Base-by-base conservation (phyloP, 2,329 filamentous ascomycete genomes). In the Ophiostoma piceae region DNA sequence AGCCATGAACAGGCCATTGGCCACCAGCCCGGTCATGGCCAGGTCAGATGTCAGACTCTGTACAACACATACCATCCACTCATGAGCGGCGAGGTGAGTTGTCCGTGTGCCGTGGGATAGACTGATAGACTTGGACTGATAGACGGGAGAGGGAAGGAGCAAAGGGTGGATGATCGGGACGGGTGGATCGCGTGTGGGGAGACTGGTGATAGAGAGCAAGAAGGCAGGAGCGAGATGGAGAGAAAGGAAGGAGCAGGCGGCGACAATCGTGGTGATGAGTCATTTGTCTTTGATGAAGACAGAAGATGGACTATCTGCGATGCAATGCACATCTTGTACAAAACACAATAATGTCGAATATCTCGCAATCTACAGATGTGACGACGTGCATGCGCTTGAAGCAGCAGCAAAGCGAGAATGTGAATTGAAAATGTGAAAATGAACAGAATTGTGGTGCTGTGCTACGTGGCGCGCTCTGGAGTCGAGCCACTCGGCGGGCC, bases 401-500 rank as follows among this genome's bases (percentile, higher is more conserved):
- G 39, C 39, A 41, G 35, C 35, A 35, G 35, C 35, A 35, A 29
- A 29, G 26, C 26, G 26, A 29, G 26, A 39, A 39, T 39, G 37
- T 39, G 47, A 9, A 1, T 60, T 32, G 54, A 14, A 12, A 35
- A 35, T 35, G 35, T 35, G n/a, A 60, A 60, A 19, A 16, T 47
- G 19, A 41, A 39, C 37, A 39, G 16, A 47, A 47, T 47, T 32
- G 57, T 29, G 54, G 69, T 69, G 64, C 67, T 71, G 67, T 70
- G 72, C 71, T 73, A 73, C 72, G 72, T 73, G 72, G 72, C 72
- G 71, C 60, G 69, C 68, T 65, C 22, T 43, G 62, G 57, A 66
- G 68, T 71, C 72, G 65, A 43, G 65, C 37, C n/a, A 26, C 39
- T 41, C 65, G 35, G 29, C 66, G 32, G 67, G 39, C 68, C 11